Evolutionary conservation across 2,329 filamentous ascomycete genomes (phyloP).

Genomic region (Westerdykella sp.): DNA sequence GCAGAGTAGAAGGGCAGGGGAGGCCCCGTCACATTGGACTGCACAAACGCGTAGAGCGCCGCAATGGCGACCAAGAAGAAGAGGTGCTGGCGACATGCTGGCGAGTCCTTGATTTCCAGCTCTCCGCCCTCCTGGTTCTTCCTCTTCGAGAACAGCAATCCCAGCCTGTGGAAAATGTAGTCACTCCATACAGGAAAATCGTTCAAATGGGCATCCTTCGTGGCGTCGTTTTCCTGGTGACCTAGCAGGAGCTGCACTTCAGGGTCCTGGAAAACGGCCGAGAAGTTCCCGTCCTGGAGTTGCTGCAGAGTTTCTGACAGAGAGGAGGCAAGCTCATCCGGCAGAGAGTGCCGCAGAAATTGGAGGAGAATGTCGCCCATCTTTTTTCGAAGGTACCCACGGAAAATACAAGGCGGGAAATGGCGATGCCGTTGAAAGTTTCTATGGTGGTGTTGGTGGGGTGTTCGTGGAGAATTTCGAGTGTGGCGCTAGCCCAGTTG

Average conservation of each 20-base stretch:
- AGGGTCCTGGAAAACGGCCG: conserved; percentile 33
- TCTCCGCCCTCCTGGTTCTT: conserved; percentile 11
- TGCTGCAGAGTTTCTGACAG: conserved; percentile 34
- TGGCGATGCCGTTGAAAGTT: conserved; percentile 1
- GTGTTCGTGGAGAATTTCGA: conserved; percentile 11
- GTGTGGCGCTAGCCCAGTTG: too few species aligned
- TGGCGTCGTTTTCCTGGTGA: conserved; percentile 29
- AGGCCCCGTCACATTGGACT: conserved; percentile 82
- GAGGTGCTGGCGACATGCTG: conserved; percentile 37
- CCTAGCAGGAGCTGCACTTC: conserved; percentile 40
- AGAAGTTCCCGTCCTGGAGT: conserved; percentile 41
- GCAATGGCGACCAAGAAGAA: conserved; percentile 57
- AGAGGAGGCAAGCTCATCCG: conserved; percentile 37
- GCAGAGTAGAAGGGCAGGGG: conserved; percentile 57
- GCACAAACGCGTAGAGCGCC: conserved; percentile 71
- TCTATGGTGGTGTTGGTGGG: conserved; percentile 14
- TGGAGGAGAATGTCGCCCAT: conserved; percentile 41
- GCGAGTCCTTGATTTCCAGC: conserved; percentile 23
- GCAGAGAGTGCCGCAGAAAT: conserved; percentile 39
- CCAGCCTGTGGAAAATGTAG: conserved; percentile 41
- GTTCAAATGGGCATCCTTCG: conserved; percentile 23
- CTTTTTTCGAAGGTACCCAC: background rate
- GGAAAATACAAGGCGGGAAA: background rate
- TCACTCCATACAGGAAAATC: conserved; percentile 42
- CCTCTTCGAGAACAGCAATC: conserved; percentile 31